Base-by-base conservation (phyloP, 1,284 basidiomycete genomes). In the Paramarasmius palmivorus region DNA sequence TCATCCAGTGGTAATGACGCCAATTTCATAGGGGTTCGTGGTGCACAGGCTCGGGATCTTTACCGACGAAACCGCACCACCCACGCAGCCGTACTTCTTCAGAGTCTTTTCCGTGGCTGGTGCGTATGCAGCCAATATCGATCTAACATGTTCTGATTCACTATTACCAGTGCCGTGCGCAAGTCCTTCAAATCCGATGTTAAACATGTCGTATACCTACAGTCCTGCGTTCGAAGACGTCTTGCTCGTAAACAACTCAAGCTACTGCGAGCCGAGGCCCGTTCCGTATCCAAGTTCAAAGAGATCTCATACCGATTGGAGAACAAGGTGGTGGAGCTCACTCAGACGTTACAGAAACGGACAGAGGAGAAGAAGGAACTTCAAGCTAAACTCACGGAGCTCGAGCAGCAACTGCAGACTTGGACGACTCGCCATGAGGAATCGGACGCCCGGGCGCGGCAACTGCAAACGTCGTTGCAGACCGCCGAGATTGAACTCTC, bases 261-360 rank as follows among this genome's bases (percentile, higher is more conserved):
- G 61, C 78, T 76, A 5, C 84, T 98, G 57, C 89, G 85, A 65
- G 83, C 88, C 23, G 97, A 99, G 71, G 97, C 97, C 22, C 93
- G 95, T 52, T 98, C 96, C 0, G 96, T 96, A 29, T 91, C 91
- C 61, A 98, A 97, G 70, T 97, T 97, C 83, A 98, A 99, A 74
- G 97, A 99, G 74, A 98, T 98, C 60, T 98, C 97, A 0, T 99
- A 98, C 70, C 88, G 86, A 63, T 81, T 99, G 57, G 97, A 99
- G 77, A 99, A 99, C 82, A 99, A 99, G 76, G 97, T 99, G 46
- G 93, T 99, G 56, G 96, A 99, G 69, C 89, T 99, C 62, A 99
- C 97, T 0, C 97, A 99, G 69, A 87, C 78, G n/a, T 80, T 99
- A 15, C 97, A 99, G 71, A 90, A 84, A 67, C 87, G 96, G 38